Base-by-base conservation (phyloP, 164 flowering plant species). In the Hamamelis virginiana region DNA sequence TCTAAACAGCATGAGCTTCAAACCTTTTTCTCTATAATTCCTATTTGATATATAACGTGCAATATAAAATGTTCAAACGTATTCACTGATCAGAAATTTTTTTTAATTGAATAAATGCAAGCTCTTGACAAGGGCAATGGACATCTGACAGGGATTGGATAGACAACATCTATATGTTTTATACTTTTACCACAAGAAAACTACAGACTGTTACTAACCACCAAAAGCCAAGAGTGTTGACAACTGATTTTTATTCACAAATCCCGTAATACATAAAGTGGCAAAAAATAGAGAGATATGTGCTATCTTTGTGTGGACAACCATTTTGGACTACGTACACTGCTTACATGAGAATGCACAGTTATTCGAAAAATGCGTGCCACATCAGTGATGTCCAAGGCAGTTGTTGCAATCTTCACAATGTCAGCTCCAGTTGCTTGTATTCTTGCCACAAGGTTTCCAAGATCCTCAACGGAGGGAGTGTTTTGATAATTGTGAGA, bases 351-450 rank as follows among this genome's bases (percentile, higher is more conserved):
- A 66, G 91, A 90, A 80, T 87, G 93, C 18, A 85, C 89, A 19
- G 84, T 81, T 72, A 88, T 85, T 63, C 88, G 96, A 73, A 96
- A 90, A 70, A 96, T 71, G 48, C 91, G 93, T 21, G 95, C 86
- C 33, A 86, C 94, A 75, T 96, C 99, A 59, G 90, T 86, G 61
- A 93, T 85, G 56, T 96, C 92, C 67, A 76, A 46, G 41, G 98
- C 98, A 73, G 89, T 85, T 22, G 98, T 93, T 16, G 97, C 98
- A 71, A 96, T 82, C 81, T 96, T 96, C 62, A 96, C 98, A 62
- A 93, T 88, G 78, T 96, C 99, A 72, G 99, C 99, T 70, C 99
- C 98, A 75, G 89, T 77, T 41, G 89, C 84, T 82, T 91, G 99
- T 72, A 93, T 90, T 48, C 69, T 81, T 51, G 89, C 90, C 59